Evolutionary conservation across 163 green algal genomes (phyloP).

Genomic region (Prototheca wickerhamii): DNA sequence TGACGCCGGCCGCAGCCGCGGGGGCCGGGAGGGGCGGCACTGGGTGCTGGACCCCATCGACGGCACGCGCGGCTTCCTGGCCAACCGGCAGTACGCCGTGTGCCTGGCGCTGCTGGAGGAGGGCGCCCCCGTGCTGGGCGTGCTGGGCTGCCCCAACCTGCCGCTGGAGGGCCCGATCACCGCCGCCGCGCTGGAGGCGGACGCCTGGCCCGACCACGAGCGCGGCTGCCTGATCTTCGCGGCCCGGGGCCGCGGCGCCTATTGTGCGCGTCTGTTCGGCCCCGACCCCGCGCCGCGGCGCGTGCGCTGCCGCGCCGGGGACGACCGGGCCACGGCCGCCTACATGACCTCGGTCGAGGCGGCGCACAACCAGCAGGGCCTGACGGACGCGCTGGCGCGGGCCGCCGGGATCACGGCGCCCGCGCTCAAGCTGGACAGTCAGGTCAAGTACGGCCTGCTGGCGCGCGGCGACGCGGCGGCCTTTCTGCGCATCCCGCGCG

Average conservation of each 20-base stretch:
- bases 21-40: slow-evolving; percentile 66
- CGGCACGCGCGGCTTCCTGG: slow-evolving; percentile 89
- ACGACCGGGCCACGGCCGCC: slow-evolving; percentile 2
- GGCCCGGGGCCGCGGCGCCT: slow-evolving; percentile 34
- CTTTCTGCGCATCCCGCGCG: slow-evolving; percentile 90
- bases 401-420: slow-evolving; percentile 47
- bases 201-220: slow-evolving; percentile 1
- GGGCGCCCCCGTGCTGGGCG: slow-evolving; percentile 69
- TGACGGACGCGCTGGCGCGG: slow-evolving; percentile 40
- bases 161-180: slow-evolving; percentile 46
- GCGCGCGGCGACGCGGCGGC: slow-evolving; percentile 68
- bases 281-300: slow-evolving; percentile 3
- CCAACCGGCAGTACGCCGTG: slow-evolving; percentile 89
- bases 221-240: slow-evolving; percentile 55
- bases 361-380: slow-evolving; percentile 66
- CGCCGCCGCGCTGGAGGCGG: slow-evolving; percentile 35
- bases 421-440: slow-evolving; percentile 80
- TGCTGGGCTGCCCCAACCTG: slow-evolving; percentile 95
- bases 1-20: slow-evolving; percentile 60
- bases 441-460: slow-evolving; percentile 89
- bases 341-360: slow-evolving; percentile 90
- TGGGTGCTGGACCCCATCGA: slow-evolving; percentile 98
- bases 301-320: slow-evolving; percentile 16
- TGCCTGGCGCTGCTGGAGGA: slow-evolving; percentile 77
- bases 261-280: slow-evolving; percentile 21